These are phyloP conservation scores for Rhodamnia argentea DNA, from an alignment of 345 rosid genomes.

Conservation along the genomic window DNA sequence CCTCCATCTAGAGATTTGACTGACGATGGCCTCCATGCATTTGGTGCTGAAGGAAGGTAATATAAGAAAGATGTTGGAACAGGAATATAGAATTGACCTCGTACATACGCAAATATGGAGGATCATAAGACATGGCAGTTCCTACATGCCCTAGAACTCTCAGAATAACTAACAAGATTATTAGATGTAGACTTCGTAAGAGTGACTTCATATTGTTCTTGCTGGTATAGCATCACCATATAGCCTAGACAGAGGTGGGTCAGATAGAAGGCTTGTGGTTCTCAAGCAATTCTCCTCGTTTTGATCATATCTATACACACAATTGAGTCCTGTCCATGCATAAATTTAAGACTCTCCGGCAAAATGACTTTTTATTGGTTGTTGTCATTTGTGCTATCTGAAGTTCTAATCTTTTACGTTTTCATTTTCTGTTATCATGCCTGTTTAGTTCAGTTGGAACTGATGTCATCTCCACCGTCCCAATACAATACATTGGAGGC, in stretches of 20 bases:
- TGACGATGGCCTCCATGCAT: neutral
- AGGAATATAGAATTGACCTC: neutral
- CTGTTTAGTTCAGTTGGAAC: neutral
- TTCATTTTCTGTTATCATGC: neutral
- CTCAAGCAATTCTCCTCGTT: neutral
- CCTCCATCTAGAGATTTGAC: neutral
- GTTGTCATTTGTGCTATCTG: neutral
- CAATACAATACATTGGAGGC: neutral
- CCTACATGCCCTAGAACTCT: constrained; percentile 13
- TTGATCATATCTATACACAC: neutral
- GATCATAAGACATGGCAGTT: constrained; percentile 10
- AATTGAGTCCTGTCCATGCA: neutral
- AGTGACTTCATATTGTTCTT: neutral
- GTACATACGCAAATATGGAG: constrained; percentile 17
- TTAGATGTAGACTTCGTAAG: neutral
- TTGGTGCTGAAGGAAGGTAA: neutral
- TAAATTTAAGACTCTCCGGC: neutral
- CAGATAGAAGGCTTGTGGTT: neutral
- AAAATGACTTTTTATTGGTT: neutral
- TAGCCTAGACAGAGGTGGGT: neutral
- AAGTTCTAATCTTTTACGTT: neutral
- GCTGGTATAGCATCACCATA: neutral
- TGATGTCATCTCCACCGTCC: neutral
- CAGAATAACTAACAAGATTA: neutral
- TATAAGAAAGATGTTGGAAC: neutral